phyloP scores from a whole-genome alignment of 352 stramenopile species.

The Globisporangium solare region DNA sequence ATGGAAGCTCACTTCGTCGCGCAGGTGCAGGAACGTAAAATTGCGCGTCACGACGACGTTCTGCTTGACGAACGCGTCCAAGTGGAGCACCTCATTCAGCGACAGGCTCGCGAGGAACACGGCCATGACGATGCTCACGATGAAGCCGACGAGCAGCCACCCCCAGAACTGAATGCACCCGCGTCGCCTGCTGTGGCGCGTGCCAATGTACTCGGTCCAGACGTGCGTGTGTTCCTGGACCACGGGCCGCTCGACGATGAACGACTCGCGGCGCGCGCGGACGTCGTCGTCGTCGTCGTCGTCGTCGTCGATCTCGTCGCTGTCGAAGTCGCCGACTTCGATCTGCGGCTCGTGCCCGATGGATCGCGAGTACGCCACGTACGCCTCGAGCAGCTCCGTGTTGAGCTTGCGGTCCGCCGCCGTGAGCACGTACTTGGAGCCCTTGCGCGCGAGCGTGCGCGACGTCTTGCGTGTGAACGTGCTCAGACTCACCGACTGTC shows the following conservation, averaged over 20 bases:
- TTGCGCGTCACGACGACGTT: conserved; percentile 46
- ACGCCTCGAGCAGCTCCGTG: conserved; percentile 92
- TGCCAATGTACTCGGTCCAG: conserved; percentile 48
- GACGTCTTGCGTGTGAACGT: conserved; percentile 35
- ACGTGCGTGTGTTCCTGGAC: conserved; percentile 31
- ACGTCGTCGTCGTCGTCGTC: conserved; percentile 16
- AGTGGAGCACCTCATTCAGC: conserved; percentile 57
- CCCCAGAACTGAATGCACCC: conserved; percentile 36
- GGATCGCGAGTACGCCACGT: conserved; percentile 91
- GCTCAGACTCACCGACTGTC: conserved; percentile 42
- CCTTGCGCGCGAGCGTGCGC: conserved; percentile 12
- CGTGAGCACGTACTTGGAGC: conserved; percentile 58
- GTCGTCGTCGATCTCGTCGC: conserved; percentile 49
- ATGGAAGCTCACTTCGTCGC: conserved; percentile 56
- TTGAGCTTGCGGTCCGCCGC: conserved; percentile 89
- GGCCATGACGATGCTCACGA: conserved; percentile 24
- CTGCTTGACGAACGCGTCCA: conserved; percentile 52
- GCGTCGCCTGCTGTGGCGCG: conserved; percentile 27
- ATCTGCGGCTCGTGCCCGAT: conserved; percentile 83
- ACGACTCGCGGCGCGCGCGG: conserved; percentile 23
- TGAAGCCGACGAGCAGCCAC: conserved; percentile 30
- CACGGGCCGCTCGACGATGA: conserved; percentile 33
- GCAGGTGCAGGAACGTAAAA: conserved; percentile 55
- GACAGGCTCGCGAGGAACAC: conserved; percentile 24
- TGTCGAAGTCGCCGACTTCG: conserved; percentile 73